phyloP scores from a whole-genome alignment of 2,329 filamentous ascomycete species.

The Aspergillus ustus region DNA sequence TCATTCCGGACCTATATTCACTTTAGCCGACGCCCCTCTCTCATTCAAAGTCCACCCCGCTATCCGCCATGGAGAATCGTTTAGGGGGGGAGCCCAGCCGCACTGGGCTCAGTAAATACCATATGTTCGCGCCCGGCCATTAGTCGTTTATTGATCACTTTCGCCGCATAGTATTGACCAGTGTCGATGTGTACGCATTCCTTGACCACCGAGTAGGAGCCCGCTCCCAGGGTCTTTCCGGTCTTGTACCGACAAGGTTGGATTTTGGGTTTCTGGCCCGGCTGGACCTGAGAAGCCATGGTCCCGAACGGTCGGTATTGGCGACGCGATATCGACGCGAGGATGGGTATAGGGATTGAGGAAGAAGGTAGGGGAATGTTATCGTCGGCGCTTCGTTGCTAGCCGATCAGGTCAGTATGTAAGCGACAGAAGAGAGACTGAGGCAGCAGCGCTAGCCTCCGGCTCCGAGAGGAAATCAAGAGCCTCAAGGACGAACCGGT shows the following conservation, averaged over 20 bases:
- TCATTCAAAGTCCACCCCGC: constrained; percentile 6
- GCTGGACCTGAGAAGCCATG: constrained; percentile 39
- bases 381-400: not conserved
- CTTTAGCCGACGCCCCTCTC: constrained; percentile 19
- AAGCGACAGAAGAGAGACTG: not conserved
- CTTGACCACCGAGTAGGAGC: constrained; percentile 97
- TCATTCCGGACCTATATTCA: constrained; percentile 82
- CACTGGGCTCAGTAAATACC: constrained; percentile 62
- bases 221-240: constrained; percentile 93
- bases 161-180: constrained; percentile 95
- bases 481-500: not conserved
- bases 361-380: not conserved
- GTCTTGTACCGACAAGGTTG: constrained; percentile 99
- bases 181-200: constrained; percentile 99
- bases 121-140: constrained; percentile 99
- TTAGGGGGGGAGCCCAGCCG: no score
- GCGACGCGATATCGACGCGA: not conserved
- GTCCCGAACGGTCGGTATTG: not conserved
- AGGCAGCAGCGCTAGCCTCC: not conserved
- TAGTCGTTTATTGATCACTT: constrained; percentile 97
- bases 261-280: constrained; percentile 63
- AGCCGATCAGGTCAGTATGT: not conserved
- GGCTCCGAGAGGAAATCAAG: not conserved
- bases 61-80: not conserved
- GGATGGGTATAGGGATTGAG: not conserved